Evolutionary conservation across 176 grass and related monocot species (phyloP), one percentile per base, ranked within the genome.

Genomic region (Aegilops speltoides): DNA sequence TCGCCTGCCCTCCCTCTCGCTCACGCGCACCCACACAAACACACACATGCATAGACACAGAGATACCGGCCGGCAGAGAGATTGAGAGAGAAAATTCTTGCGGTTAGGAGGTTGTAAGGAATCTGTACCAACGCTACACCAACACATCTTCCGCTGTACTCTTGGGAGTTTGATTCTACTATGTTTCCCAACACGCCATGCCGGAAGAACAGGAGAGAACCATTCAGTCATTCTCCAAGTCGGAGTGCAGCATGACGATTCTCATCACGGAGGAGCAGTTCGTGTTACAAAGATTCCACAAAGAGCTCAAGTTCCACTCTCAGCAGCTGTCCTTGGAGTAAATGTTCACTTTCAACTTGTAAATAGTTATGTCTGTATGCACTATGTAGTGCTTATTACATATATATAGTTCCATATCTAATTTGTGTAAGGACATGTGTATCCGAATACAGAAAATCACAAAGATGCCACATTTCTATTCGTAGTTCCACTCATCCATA

Each of bases 181-280:
- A 50, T 50, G 46, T 50, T 50, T 50, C 46, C 46, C 46, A 50
- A 16, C 46, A 50, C 1, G 15, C 46, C 45, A 13, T 22, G 94
- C 97, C 68, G 92, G 94, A 86, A 89, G 92, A 75, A 93, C 97
- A 89, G 89, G 25, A 90, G 94, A 79, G 83, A 94, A 43, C 90
- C 97, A 1, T 43, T 43, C 10, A 43, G 41, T 43, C 41, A 43
- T 92, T 99, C 80, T 90, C 82, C 63, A 94, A 93, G 88, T 76
- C 77, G 6, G 70, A 64, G 19, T 99, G 92, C 59, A 79, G 82
- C 16, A 90, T 93, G 52, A 94, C 94, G 4, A 96, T 88, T 70
- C 87, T 98, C 52, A 87, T 98, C 16, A 75, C 90, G 60, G 40
- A 82, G 3, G 97, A 99, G 77, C 87, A 36, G 19, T 98, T 99